Base-by-base conservation (phyloP, 805 yeast species). In the Tetrapisispora pingtungensis region DNA sequence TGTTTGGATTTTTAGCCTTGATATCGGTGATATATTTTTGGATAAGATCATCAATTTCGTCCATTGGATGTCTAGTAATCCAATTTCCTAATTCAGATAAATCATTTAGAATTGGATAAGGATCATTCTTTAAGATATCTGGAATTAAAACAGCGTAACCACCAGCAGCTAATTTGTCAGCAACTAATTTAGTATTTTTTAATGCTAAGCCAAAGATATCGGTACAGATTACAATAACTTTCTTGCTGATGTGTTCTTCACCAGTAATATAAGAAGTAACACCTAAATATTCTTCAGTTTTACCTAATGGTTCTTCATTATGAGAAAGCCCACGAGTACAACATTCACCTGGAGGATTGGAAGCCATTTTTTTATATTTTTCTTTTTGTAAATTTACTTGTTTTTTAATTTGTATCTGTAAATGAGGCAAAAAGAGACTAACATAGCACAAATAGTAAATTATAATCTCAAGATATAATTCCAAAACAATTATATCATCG, bases 71-170 rank as follows among this genome's bases (percentile, higher is more conserved):
- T 10, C 60, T 67, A 14, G 54, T 56, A 22, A 73, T 51, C 94
- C 95, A 87, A 0, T 54, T 58, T 2, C 41, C 46, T 36, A 61
- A 46, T 17, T 61, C 61, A 12, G 57, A 55, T 2, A 48, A 45
- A 3, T 53, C 62, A 36, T 49, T 51, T n/a, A 52, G 14, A 33
- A 52, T 43, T 44, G 65, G 72, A 34, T 72, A 67, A n/a, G 65
- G 55, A 20, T 70, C 71, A 31, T 75, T 76, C 26, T 74, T 63
- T 52, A 85, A 71, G 47, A 84, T 70, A 62, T 87, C 96, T n/a
- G 95, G 95, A 30, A 81, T 65, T 39, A 81, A 68, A 1, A 82
- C 89, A 36, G 72, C 74, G 66, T 72, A 85, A 20, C 86, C 85
- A 7, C 60, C 60, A 40, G 63, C 62, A 38, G 89, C 84, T 48